These are phyloP conservation scores for Nannochloropsis gaditana DNA, from an alignment of 108 stramenopile species.

Conservation along the genomic window DNA sequence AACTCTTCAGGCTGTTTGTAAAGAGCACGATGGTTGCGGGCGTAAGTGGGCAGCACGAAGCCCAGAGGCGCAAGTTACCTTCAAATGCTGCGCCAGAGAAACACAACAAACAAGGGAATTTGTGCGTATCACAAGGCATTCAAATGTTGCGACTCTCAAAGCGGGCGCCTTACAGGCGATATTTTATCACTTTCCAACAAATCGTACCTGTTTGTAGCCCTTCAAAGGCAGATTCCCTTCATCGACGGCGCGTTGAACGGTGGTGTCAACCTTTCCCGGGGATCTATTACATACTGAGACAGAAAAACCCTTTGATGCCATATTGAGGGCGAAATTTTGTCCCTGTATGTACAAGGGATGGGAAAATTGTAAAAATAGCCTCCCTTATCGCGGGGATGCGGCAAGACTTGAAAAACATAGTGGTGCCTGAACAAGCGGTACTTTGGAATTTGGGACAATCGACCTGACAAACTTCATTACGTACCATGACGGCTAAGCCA, in stretches of 20 bases:
- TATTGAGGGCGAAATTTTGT: constrained; percentile 97
- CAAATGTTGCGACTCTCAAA: not conserved
- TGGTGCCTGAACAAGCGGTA: no score
- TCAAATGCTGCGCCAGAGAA: not conserved
- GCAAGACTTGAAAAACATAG: no score
- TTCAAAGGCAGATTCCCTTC: constrained; percentile 82
- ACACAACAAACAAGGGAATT: not conserved
- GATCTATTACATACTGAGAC: constrained; percentile 82
- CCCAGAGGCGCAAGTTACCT: not conserved
- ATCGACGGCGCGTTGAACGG: constrained; percentile 82
- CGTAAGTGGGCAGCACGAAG: no score
- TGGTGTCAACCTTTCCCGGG: constrained; percentile 78
- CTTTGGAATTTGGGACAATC: no score
- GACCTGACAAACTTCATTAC: not conserved
- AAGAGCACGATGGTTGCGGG: not conserved
- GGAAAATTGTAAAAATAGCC: not conserved
- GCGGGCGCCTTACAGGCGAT: not conserved
- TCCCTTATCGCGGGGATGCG: no score
- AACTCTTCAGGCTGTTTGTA: not conserved
- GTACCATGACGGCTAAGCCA: constrained; percentile 74
- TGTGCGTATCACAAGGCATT: not conserved
- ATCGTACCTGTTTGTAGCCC: constrained; percentile 60
- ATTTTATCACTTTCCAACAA: not conserved
- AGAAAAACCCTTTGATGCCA: constrained; percentile 84
- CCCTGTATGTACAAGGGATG: constrained; percentile 64